These are phyloP conservation scores for Voacanga thouarsii DNA, from an alignment of 257 asterid genomes.

Conservation along the genomic window DNA sequence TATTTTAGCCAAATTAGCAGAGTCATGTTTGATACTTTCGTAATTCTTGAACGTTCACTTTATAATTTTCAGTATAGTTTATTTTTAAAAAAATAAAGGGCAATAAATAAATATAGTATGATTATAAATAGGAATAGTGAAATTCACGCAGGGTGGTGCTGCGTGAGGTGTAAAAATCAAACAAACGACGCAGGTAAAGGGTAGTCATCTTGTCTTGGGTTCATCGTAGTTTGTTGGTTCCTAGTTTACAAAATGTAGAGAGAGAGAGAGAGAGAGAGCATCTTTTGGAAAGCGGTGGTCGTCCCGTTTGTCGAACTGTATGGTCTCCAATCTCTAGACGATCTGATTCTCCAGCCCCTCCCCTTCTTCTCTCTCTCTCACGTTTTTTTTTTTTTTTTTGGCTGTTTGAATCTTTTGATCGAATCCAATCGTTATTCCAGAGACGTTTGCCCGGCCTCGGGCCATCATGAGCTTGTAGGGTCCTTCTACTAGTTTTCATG, in stretches of 20 bases:
- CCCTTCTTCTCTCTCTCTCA: not conserved
- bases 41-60: too few species aligned
- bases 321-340: conserved; percentile 65
- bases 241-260: conserved; percentile 15
- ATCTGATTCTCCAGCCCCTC: conserved; percentile 31
- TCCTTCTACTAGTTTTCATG: not conserved
- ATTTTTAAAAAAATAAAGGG: not conserved
- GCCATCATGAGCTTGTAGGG: conserved; percentile 13
- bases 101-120: not conserved
- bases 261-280: conserved; percentile 42
- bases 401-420: conserved; percentile 5
- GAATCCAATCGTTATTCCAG: conserved; percentile 8
- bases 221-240: conserved; percentile 22
- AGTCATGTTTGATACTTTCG: too few species aligned
- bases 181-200: not conserved
- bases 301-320: conserved; percentile 62
- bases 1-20: too few species aligned
- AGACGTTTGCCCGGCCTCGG: conserved; percentile 7
- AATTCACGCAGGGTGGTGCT: not conserved
- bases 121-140: not conserved
- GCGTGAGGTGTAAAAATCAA: too few species aligned
- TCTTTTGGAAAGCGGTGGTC: conserved; percentile 81
- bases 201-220: conserved; percentile 22
- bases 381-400: not conserved
- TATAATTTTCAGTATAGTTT: too few species aligned